Percentiles rank a stretch among this genome's conserved stretches.
phyloP scores from a whole-genome alignment of 176 grass and related monocot genomes.

The Musa troglodytarum region DNA sequence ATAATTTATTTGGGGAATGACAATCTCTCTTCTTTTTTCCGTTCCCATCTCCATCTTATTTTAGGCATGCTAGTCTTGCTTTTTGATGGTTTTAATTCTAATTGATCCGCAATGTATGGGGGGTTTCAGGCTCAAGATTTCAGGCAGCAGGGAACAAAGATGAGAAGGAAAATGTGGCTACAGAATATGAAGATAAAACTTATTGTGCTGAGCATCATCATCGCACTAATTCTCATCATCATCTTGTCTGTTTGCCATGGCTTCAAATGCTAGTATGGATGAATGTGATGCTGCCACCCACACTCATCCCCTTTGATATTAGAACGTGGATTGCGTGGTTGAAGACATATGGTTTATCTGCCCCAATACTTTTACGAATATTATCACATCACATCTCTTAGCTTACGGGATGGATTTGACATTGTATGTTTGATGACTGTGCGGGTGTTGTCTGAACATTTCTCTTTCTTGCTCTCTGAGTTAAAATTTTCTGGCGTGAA shows the following conservation, averaged over 20 bases:
- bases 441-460: neutral
- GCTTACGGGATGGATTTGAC: neutral
- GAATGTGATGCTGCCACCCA: no score
- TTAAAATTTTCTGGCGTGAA: neutral
- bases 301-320: no score
- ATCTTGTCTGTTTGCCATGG: constrained; percentile 1
- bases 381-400: neutral
- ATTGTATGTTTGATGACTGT: neutral
- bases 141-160: neutral
- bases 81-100: neutral
- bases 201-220: neutral
- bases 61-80: neutral
- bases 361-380: neutral
- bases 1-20: neutral
- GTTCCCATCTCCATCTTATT: no score
- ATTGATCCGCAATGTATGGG: neutral
- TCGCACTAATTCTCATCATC: neutral
- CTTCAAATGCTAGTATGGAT: neutral
- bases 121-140: neutral
- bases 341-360: neutral
- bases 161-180: neutral
- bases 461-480: neutral
- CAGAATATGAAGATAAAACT: constrained; percentile 1
- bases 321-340: neutral
- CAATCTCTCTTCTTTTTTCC: no score